phyloP scores from a whole-genome alignment of 1,139 yeast species.

The Taphrina deformans region DNA sequence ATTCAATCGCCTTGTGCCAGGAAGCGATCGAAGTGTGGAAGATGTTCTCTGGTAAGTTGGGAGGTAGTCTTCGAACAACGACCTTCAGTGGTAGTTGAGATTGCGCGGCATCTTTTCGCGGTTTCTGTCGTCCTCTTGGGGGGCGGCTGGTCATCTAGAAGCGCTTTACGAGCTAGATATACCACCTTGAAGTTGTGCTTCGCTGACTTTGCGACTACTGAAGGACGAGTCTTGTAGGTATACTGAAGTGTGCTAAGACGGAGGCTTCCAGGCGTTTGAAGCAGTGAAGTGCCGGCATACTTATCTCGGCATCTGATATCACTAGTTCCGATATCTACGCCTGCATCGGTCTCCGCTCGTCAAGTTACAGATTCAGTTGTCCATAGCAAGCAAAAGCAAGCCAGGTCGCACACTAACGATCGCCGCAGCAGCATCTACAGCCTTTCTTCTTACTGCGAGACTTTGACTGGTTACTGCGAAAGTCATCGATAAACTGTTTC shows the following conservation, averaged over 20 bases:
- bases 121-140: slow-evolving; percentile 18
- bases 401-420: too few relatives aligned
- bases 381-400: too few relatives aligned
- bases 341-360: not conserved
- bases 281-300: not conserved
- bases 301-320: not conserved
- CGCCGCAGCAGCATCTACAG: too few relatives aligned
- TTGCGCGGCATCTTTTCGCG: not conserved
- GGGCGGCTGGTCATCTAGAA: slow-evolving; percentile 1
- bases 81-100: slow-evolving; percentile 35
- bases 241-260: not conserved
- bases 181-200: not conserved
- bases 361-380: not conserved
- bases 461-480: too few relatives aligned
- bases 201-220: too few relatives aligned
- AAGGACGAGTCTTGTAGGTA: too few relatives aligned
- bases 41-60: slow-evolving; percentile 35
- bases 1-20: slow-evolving; percentile 35
- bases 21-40: slow-evolving; percentile 34
- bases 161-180: not conserved
- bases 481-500: too few relatives aligned
- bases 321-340: not conserved
- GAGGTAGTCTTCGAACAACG: slow-evolving; percentile 39
- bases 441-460: too few relatives aligned
- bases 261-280: too few relatives aligned